These are phyloP conservation scores for Tirmania nivea DNA, from an alignment of 495 filamentous ascomycete species.

Conservation along the genomic window DNA sequence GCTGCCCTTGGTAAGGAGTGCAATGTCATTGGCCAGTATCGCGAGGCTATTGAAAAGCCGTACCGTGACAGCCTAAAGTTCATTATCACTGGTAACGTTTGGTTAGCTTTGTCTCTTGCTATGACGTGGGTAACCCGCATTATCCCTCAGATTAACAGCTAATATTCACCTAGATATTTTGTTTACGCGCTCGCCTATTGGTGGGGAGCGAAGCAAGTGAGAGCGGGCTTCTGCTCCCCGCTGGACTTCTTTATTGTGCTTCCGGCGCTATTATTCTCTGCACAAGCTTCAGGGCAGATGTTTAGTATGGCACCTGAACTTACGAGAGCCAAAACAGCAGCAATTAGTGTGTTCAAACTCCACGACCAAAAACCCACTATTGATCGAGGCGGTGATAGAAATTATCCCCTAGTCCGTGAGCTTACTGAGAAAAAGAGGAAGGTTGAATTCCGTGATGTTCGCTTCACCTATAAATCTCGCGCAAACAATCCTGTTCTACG, in stretches of 20 bases:
- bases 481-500: constrained; percentile 23
- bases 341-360: constrained; percentile 19
- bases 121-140: constrained; percentile 14
- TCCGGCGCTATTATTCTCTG: constrained; percentile 34
- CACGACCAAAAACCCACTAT: constrained; percentile 17
- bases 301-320: constrained; percentile 42
- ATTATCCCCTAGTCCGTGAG: constrained; percentile 11
- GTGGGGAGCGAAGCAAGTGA: constrained; percentile 39
- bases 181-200: constrained; percentile 46
- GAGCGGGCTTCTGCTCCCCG: constrained; percentile 32
- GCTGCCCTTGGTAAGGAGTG: constrained; percentile 32
- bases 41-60: constrained; percentile 23
- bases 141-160: background rate
- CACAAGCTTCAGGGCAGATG: constrained; percentile 43
- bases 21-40: constrained; percentile 28
- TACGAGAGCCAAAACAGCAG: constrained; percentile 31
- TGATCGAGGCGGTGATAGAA: constrained; percentile 1
- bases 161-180: constrained; percentile 16
- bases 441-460: constrained; percentile 23
- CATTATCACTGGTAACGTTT: constrained; percentile 22
- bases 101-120: constrained; percentile 23
- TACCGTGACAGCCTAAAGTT: constrained; percentile 21
- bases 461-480: constrained; percentile 30
- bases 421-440: constrained; percentile 17
- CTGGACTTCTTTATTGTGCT: constrained; percentile 47